Conservation (phyloP, 768 basidiomycete species). For the Mycena vitilis region DNA sequence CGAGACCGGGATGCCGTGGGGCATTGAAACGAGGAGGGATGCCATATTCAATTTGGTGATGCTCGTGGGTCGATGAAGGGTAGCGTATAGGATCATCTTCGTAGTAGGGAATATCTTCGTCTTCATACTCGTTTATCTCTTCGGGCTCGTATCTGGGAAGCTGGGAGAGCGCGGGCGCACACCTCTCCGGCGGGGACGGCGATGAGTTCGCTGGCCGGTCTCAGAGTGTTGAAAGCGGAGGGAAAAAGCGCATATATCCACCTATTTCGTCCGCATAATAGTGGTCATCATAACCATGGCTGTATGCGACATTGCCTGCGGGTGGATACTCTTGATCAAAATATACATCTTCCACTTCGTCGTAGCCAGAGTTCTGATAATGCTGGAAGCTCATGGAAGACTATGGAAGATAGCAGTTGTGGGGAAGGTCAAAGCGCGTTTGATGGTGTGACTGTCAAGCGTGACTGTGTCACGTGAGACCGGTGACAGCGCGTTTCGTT, state of each 20-base stretch:
- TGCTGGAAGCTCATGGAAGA: conserved; percentile 14
- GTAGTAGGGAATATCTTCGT: conserved; percentile 29
- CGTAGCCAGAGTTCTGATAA: neutral
- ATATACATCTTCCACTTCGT: conserved; percentile 5
- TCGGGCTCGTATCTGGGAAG: conserved; percentile 12
- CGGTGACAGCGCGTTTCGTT: no score
- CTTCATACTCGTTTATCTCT: conserved; percentile 27
- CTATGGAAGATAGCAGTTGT: conserved; percentile 1
- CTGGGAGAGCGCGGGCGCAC: conserved; percentile 5
- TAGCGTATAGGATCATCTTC: conserved; percentile 31
- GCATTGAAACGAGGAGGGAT: neutral
- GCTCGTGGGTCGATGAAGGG: conserved; percentile 17
- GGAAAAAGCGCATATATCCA: conserved; percentile 48
- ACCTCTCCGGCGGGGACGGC: conserved; percentile 46
- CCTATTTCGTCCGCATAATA: conserved; percentile 50
- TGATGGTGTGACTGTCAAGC: neutral
- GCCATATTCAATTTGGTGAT: neutral
- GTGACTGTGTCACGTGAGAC: neutral
- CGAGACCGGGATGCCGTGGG: conserved; percentile 4
- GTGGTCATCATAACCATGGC: conserved; percentile 34
- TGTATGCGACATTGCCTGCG: neutral
- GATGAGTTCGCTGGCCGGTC: conserved; percentile 34
- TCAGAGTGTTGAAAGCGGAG: conserved; percentile 12
- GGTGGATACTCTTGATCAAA: neutral
- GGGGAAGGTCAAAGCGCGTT: neutral